These are phyloP conservation scores for Dacryopinax spathularia DNA, from an alignment of 768 basidiomycete species.

Conservation along the genomic window DNA sequence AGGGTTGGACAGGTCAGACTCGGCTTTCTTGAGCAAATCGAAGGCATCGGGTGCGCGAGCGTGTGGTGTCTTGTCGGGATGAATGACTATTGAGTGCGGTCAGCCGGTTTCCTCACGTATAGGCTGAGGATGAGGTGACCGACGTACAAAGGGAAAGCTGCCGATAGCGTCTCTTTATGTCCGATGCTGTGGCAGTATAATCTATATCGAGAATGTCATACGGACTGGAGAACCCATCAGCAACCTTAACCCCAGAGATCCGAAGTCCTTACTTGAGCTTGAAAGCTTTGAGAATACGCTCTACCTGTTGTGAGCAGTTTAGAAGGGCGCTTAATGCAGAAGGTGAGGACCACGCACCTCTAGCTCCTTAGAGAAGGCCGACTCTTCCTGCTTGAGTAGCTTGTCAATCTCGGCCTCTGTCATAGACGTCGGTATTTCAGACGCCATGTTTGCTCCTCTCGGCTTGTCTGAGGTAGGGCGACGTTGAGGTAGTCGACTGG, in stretches of 20 bases:
- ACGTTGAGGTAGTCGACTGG: not conserved
- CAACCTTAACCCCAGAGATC: not conserved
- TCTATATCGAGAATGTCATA: conserved; percentile 86
- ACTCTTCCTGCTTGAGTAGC: conserved; percentile 62
- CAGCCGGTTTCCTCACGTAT: conserved; percentile 7
- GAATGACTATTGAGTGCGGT: conserved; percentile 57
- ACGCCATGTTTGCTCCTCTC: not conserved
- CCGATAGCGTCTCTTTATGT: conserved; percentile 78
- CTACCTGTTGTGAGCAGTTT: conserved; percentile 24
- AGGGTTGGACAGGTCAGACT: conserved; percentile 66
- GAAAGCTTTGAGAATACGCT: conserved; percentile 86
- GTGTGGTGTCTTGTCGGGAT: conserved; percentile 94
- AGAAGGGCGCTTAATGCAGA: not conserved
- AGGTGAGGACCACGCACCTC: conserved; percentile 36
- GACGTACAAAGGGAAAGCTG: conserved; percentile 70
- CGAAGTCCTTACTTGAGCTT: conserved; percentile 70
- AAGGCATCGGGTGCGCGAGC: conserved; percentile 81
- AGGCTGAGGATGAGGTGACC: conserved; percentile 9
- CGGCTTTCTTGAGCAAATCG: conserved; percentile 87
- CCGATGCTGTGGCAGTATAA: conserved; percentile 40
- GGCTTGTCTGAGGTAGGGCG: not conserved
- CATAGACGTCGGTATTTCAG: conserved; percentile 7
- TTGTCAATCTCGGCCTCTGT: conserved; percentile 58
- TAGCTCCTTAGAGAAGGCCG: conserved; percentile 71
- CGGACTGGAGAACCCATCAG: conserved; percentile 37